phyloP scores from a whole-genome alignment of 345 rosid genomes.

The Citrus trifoliata region DNA sequence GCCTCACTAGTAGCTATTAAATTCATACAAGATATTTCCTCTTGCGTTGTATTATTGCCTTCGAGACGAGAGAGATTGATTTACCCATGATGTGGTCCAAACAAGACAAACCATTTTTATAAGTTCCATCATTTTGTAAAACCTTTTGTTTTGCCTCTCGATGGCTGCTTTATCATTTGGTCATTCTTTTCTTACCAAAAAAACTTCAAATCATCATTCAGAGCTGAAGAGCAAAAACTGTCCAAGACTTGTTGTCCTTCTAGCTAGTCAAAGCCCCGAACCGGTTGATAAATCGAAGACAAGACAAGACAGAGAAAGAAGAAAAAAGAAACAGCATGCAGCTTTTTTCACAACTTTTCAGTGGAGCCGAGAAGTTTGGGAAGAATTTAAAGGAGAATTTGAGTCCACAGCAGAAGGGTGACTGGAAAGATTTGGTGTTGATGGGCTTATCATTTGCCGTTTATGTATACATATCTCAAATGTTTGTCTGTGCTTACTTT shows the following conservation, averaged over 20 bases:
- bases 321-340: conserved; percentile 13
- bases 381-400: conserved; percentile 35
- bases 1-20: neutral
- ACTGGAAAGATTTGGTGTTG: conserved; percentile 68
- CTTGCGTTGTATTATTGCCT: neutral
- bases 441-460: conserved; percentile 88
- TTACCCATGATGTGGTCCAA: neutral
- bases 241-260: neutral
- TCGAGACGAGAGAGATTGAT: neutral
- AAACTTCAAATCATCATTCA: neutral
- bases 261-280: conserved; percentile 29
- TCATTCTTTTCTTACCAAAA: conserved; percentile 12
- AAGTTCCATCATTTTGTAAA: neutral
- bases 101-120: neutral
- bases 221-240: conserved; percentile 13
- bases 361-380: conserved; percentile 28
- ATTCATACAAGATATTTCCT: neutral
- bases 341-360: conserved; percentile 8
- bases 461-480: conserved; percentile 77
- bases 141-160: conserved; percentile 8
- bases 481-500: conserved; percentile 72
- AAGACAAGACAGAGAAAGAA: conserved; percentile 30
- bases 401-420: conserved; percentile 70
- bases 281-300: conserved; percentile 16
- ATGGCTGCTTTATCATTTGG: conserved; percentile 43